These are phyloP conservation scores for Houttuynia cordata DNA, from an alignment of 164 flowering plant species.

Conservation along the genomic window DNA sequence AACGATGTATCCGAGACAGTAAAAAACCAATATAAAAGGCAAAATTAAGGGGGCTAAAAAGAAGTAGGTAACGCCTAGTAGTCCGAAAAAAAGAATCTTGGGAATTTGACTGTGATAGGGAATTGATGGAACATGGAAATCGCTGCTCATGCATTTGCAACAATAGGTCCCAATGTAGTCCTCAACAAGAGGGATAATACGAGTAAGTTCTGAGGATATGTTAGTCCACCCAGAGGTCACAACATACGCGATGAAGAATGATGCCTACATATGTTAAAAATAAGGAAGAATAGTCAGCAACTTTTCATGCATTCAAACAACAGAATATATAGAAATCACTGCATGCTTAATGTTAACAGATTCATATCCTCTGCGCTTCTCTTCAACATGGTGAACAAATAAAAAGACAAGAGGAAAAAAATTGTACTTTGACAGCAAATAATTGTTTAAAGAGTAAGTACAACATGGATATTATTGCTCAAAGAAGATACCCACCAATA, in stretches of 20 bases:
- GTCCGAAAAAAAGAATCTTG: conserved; percentile 63
- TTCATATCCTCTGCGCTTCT: background rate
- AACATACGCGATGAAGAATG: conserved; percentile 83
- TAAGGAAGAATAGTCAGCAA: background rate
- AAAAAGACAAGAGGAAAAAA: background rate
- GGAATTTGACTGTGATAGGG: conserved; percentile 65
- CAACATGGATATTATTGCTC: too few species aligned
- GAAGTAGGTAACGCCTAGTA: conserved; percentile 81
- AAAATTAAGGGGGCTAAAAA: conserved; percentile 83
- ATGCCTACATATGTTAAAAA: conserved; percentile 32
- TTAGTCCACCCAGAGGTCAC: conserved; percentile 93
- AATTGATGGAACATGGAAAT: conserved; percentile 43
- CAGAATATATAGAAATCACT: background rate
- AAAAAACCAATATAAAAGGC: conserved; percentile 75
- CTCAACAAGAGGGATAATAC: conserved; percentile 30
- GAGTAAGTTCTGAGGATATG: conserved; percentile 57
- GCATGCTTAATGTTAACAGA: background rate
- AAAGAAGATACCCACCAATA: too few species aligned
- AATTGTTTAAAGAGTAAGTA: too few species aligned
- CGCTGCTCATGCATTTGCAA: conserved; percentile 18
- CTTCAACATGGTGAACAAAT: background rate
- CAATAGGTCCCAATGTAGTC: conserved; percentile 29
- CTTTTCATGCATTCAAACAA: background rate
- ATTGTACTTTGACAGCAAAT: too few species aligned
- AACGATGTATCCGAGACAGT: conserved; percentile 67